These are phyloP conservation scores for Fraxinus floribunda DNA, from an alignment of 305 asterid species.

Conservation along the genomic window DNA sequence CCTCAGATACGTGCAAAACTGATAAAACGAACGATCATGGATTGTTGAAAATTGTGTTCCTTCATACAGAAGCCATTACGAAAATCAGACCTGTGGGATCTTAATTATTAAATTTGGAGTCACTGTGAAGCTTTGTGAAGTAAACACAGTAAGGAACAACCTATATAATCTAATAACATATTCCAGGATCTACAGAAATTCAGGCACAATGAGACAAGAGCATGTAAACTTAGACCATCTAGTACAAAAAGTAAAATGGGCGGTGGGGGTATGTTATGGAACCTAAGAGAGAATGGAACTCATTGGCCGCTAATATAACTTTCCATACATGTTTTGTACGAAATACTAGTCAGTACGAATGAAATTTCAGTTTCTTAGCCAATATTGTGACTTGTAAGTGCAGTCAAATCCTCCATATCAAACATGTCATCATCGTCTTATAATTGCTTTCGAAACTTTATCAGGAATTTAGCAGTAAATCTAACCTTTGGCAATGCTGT, in stretches of 20 bases:
- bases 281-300: not conserved
- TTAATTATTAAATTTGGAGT: not conserved
- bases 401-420: not conserved
- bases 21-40: not conserved
- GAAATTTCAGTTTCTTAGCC: not conserved
- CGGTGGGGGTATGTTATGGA: not conserved
- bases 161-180: not conserved
- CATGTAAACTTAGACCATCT: not conserved
- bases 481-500: slow-evolving; percentile 80
- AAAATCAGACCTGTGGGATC: not conserved
- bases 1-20: not conserved
- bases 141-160: not conserved
- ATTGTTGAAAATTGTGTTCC: not conserved
- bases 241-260: not conserved
- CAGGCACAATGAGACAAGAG: not conserved
- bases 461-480: not conserved
- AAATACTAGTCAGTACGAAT: too few relatives aligned
- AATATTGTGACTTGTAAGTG: not conserved
- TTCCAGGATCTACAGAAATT: not conserved
- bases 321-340: not conserved
- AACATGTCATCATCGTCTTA: not conserved
- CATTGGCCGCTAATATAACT: not conserved
- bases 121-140: not conserved
- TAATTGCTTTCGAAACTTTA: not conserved
- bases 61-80: not conserved